phyloP scores from a whole-genome alignment of 768 basidiomycete genomes.

The Rhodotorula babjevae region DNA sequence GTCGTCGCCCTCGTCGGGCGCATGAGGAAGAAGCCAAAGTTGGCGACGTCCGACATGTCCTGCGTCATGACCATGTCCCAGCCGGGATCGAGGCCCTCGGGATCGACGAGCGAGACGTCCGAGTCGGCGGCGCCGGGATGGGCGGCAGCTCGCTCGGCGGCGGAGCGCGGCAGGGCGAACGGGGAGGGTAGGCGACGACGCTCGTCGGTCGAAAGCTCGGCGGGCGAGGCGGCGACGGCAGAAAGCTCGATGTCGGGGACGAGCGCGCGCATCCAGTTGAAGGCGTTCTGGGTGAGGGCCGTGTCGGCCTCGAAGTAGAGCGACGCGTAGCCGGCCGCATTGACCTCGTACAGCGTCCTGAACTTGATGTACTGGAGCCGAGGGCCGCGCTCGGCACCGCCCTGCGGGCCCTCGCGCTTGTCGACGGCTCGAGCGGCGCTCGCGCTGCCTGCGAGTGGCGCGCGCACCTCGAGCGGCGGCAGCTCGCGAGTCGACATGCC shows the following conservation, averaged over 20 bases:
- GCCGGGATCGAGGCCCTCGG: background rate
- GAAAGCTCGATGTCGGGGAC: too few relatives aligned
- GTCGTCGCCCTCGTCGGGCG: background rate
- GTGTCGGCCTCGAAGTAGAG: constrained; percentile 3
- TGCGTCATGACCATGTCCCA: background rate
- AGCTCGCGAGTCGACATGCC: too few relatives aligned
- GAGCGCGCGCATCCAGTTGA: background rate
- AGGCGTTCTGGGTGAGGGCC: background rate
- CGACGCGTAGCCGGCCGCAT: background rate
- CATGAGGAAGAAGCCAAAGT: background rate
- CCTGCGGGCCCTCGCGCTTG: background rate
- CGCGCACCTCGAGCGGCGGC: background rate
- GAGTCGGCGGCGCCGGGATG: too few relatives aligned
- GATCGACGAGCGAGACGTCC: background rate
- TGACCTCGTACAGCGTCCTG: background rate
- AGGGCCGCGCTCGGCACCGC: background rate
- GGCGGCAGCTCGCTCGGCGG: background rate
- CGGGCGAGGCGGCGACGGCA: background rate
- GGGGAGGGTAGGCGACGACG: background rate
- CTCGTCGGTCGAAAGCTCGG: background rate
- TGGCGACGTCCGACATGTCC: background rate
- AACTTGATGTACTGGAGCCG: background rate
- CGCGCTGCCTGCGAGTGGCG: too few relatives aligned
- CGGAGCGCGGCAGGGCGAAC: background rate
- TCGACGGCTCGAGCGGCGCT: too few relatives aligned